Base-by-base conservation (phyloP, 2,329 filamentous ascomycete species). In the Knufia petricola region DNA sequence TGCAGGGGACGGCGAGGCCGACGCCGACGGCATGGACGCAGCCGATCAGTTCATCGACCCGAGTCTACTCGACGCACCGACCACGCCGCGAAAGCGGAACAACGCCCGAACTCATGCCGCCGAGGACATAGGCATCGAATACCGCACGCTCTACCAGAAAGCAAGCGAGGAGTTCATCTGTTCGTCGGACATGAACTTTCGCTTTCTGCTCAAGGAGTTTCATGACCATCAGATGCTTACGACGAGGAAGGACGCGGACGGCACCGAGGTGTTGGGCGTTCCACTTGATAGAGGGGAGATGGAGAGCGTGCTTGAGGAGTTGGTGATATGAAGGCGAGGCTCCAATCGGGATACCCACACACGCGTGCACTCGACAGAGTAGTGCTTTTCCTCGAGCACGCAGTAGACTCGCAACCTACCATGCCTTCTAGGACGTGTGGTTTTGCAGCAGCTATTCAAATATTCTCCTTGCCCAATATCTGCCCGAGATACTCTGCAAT, bases 221-320 rank as follows among this genome's bases (percentile, higher is more conserved):
- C 87, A 95, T 63, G 92, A 98, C 61, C 92, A 98, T 70, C 87
- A 95, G 62, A 96, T 98, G 81, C 85, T 98, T 54, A 87, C 87
- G 48, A 94, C 85, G 53, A 79, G 82, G 53, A 90, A 90, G 62
- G 90, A 98, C 64, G 77, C 78, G 0, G 72, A 89, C 49, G 92
- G 92, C 2, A 89, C 84, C 2, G 92, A 96, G 63, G 71, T 92
- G 46, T 66, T 98, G 40, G 84, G 85, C 56, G 79, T 95, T 12
- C 92, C 92, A 0, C 87, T 96, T 61, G 75, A 82, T 37, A 84
- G 82, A 57, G 88, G 94, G 55, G 92, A 98, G 67, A 72, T 96
- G 61, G 90, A 95, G 65, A 82, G 77, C 1, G 85, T 95, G 40
- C 65, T 96, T 54, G 90, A 95, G 62, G 92, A 96, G 56, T 61